These are phyloP conservation scores for Mycena epipterygia DNA, from an alignment of 768 basidiomycete genomes.

Conservation along the genomic window DNA sequence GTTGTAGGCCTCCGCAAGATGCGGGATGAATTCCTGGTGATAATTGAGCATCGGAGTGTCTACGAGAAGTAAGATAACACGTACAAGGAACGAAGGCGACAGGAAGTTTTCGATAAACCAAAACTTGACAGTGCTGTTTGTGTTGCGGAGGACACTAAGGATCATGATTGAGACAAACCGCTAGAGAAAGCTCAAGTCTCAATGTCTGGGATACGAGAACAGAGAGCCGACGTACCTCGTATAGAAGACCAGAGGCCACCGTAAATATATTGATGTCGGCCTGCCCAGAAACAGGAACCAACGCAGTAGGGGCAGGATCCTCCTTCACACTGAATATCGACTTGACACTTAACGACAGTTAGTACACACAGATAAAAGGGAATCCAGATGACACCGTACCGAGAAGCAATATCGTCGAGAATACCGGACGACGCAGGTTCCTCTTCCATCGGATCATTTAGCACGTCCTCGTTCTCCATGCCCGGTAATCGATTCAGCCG, in stretches of 20 bases:
- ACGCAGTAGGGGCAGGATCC: constrained; percentile 40
- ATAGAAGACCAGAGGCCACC: constrained; percentile 95
- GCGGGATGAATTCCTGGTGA: constrained; percentile 91
- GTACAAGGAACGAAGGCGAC: constrained; percentile 94
- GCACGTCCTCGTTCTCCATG: constrained; percentile 86
- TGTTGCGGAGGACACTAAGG: constrained; percentile 93
- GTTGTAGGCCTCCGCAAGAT: constrained; percentile 89
- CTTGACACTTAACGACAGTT: constrained; percentile 53
- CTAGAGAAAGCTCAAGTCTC: constrained; percentile 59
- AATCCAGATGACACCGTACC: constrained; percentile 54
- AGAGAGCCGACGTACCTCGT: constrained; percentile 74
- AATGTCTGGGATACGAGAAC: not conserved
- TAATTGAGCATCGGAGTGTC: not conserved
- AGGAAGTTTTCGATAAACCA: constrained; percentile 99
- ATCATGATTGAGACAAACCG: constrained; percentile 99
- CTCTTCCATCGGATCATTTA: constrained; percentile 60
- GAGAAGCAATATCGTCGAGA: constrained; percentile 62
- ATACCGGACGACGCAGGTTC: constrained; percentile 50
- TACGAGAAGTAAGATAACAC: constrained; percentile 44
- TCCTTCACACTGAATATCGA: constrained; percentile 57
- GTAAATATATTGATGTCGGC: constrained; percentile 99
- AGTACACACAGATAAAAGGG: constrained; percentile 33
- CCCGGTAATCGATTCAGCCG: constrained; percentile 77
- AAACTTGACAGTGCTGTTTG: constrained; percentile 95
- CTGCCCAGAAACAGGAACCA: constrained; percentile 53